phyloP scores from a whole-genome alignment of 257 asterid genomes.

The Ocimum tenuiflorum region DNA sequence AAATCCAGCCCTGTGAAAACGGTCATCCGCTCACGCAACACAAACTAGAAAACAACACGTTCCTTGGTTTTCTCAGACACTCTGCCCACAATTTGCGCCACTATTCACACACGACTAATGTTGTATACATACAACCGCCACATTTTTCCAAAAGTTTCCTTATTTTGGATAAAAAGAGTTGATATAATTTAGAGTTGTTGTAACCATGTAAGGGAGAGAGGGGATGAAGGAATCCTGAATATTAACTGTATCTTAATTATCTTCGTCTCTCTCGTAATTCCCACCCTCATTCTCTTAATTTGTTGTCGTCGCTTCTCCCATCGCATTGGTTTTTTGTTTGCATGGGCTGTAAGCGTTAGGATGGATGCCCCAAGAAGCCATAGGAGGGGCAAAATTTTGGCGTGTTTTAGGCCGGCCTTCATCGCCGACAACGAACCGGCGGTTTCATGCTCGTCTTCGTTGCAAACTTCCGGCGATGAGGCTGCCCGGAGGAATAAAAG shows the following conservation, averaged over 20 bases:
- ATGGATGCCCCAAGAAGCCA: slow-evolving; percentile 25
- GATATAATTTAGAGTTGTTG: background rate
- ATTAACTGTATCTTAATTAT: background rate
- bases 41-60: slow-evolving; percentile 22
- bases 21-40: slow-evolving; percentile 5
- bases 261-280: background rate
- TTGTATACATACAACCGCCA: background rate
- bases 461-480: slow-evolving; percentile 3
- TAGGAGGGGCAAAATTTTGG: slow-evolving; percentile 32
- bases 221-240: slow-evolving; percentile 1
- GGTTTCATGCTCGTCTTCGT: background rate
- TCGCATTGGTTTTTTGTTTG: background rate
- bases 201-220: slow-evolving; percentile 10
- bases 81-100: slow-evolving; percentile 35
- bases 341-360: too few relatives aligned
- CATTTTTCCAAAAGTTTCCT: background rate
- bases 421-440: slow-evolving; percentile 2
- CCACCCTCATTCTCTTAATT: background rate
- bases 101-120: background rate
- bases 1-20: slow-evolving; percentile 10
- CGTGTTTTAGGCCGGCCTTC: slow-evolving; percentile 24
- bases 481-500: slow-evolving; percentile 13
- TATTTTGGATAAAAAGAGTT: background rate
- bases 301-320: slow-evolving; percentile 1
- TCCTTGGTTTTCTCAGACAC: slow-evolving; percentile 32